Conservation (phyloP, 163 green algal genomes). For the Volvox carteri region DNA sequence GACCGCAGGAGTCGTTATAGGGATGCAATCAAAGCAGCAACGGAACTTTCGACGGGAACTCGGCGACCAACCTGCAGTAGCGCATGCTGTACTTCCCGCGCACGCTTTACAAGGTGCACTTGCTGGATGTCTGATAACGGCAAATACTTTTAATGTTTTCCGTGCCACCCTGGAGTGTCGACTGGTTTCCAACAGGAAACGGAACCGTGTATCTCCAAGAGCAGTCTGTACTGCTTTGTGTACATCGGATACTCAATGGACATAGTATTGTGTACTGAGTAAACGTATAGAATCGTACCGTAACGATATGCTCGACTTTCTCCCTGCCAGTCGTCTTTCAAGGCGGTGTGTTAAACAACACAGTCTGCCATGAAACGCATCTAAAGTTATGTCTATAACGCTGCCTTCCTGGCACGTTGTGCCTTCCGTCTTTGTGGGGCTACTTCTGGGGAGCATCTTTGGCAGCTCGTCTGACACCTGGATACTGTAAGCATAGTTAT, state of each 20-base stretch:
- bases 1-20: too few relatives aligned
- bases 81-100: too few relatives aligned
- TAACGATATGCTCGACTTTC: not conserved
- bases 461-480: slow-evolving; percentile 7
- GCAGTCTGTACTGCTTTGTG: too few relatives aligned
- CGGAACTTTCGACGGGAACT: too few relatives aligned
- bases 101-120: not conserved
- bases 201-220: too few relatives aligned
- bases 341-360: not conserved
- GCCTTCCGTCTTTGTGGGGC: slow-evolving; percentile 4
- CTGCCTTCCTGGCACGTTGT: slow-evolving; percentile 34
- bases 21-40: too few relatives aligned
- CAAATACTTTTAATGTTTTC: not conserved
- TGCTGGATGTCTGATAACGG: not conserved
- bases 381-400: not conserved
- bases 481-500: slow-evolving; percentile 1
- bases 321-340: not conserved
- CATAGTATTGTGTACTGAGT: too few relatives aligned
- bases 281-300: too few relatives aligned
- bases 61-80: not conserved
- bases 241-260: too few relatives aligned
- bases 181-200: slow-evolving; percentile 3
- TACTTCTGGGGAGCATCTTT: not conserved
- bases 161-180: not conserved
- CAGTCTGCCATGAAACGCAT: not conserved